Base-by-base conservation (phyloP, 116 monocot genomes). In the Posidonia oceanica region DNA sequence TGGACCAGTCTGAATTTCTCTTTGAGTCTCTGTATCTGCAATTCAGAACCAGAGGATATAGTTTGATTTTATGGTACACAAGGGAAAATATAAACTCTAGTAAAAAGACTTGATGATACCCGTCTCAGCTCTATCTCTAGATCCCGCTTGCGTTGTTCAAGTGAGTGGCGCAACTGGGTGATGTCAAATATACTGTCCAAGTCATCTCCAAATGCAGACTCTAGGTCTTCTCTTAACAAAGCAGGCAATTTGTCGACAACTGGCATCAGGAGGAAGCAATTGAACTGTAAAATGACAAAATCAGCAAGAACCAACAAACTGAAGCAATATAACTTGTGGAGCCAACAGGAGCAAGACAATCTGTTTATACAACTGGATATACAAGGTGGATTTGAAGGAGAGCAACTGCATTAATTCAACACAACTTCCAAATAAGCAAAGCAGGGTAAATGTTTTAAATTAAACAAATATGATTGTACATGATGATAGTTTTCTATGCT, bases 191-290 rank as follows among this genome's bases (percentile, higher is more conserved):
- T 80, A 52, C 58, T 85, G 59, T 87, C 90, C 76, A 94, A 72
- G 72, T 94, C 90, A 75, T 94, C 87, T 69, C 82, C 85, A 75
- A 90, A 90, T 39, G 85, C 87, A 55, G 85, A 87, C 22, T 90
- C 90, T 52, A 94, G 74, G 52, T 90, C 94, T 80, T 94, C 90
- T 62, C 84, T 74, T 72, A 94, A 69, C 79, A 87, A 75, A 3
- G 90, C 85, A 13, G 94, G 94, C 63, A 94, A 63, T 69, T 90
- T 87, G 78, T 94, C 94, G 3, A 94, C 85, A 17, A 94, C 80
- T 22, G 87, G 94, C 94, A 94, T 90, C 13, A 94, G 90, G 55
- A 94, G 83, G 67, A 94, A 94, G 72, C 94, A 94, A 78, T 94
- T 94, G 69, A 85, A 94, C 94, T 94, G 85, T 56, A 77, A 52